Base-by-base conservation (phyloP, 176 grass and related monocot species). In the Oryza glumipatula region DNA sequence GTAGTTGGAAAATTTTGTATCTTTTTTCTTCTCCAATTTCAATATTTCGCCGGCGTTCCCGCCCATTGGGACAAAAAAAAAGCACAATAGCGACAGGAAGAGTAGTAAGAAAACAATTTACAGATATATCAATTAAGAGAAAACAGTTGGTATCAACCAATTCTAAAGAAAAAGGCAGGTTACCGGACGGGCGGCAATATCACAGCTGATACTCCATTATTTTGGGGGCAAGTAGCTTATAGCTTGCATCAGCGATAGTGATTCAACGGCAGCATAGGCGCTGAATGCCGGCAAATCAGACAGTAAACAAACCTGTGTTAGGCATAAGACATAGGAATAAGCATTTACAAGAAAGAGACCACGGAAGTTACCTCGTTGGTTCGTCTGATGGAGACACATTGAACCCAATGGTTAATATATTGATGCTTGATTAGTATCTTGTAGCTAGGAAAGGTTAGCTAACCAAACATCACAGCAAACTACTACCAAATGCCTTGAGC, bases 381-480 rank as follows among this genome's bases (percentile, higher is more conserved):
- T 75, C 47, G 12, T 46, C 44, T 49, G 23, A 49, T 47, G 23
- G 46, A 74, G 46, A 63, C 58, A 6, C 54, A 71, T 21, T 45
- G 19, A 1, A 1, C 36, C 5, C 13, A 16, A 1, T 19, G 68
- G 3, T 43, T 21, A 43, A 71, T 41, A 43, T 12, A 44, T 43
- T 44, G 68, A 71, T 71, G 69, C 22, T 48, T 30, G 22, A 58
- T 58, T 58, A 73, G 71, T 48, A 41, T 45, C 39, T 73, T 49
- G 71, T 49, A 28, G 6, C 52, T 58, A 58, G 45, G 24, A 51
- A 74, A 51, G 11, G 44, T 19, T 61, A 22, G 9, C n/a, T 17
- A 17, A 74, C 45, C 43, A 4, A 21, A 21, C 47, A 75, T 23
- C 14, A 10, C 16, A 12, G 47, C 15, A n/a, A 35, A 76, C 49